Evolutionary conservation across 140 eudicot species (phyloP).

Genomic region (Flaveria floridana): DNA sequence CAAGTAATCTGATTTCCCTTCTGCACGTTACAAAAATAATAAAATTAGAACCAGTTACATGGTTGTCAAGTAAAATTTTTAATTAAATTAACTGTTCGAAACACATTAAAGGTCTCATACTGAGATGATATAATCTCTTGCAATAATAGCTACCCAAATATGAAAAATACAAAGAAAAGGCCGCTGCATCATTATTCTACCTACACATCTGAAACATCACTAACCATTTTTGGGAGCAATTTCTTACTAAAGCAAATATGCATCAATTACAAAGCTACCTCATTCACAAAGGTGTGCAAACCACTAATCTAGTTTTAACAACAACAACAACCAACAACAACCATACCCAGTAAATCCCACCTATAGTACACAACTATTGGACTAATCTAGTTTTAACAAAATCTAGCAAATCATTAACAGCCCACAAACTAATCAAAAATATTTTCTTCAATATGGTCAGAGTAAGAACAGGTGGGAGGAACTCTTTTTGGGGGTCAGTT

Average conservation of each 20-base stretch:
- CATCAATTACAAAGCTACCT: constrained; percentile 9
- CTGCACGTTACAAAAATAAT: background rate
- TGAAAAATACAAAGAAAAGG: background rate
- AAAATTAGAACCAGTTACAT: constrained; percentile 12
- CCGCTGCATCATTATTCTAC: constrained; percentile 11
- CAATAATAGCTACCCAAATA: background rate
- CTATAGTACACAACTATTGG: no score
- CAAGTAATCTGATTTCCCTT: background rate
- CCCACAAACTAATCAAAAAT: constrained; percentile 4
- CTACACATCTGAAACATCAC: background rate
- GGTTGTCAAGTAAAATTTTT: background rate
- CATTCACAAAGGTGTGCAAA: background rate
- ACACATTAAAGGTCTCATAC: background rate
- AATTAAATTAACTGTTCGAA: background rate
- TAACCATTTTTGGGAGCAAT: background rate
- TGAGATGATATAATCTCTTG: constrained; percentile 10
- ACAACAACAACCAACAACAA: no score
- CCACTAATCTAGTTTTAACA: background rate
- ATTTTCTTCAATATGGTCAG: background rate
- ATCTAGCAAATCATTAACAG: constrained; percentile 1
- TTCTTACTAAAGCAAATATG: background rate
- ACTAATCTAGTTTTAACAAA: constrained; percentile 3
- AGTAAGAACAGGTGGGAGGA: background rate
- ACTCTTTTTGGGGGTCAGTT: background rate
- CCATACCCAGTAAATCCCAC: no score